A percentile compares a stretch with the other conserved stretches of the same genome.
Evolutionary conservation across 129 eudicot species (phyloP).

Genomic region (Mikania micrantha): DNA sequence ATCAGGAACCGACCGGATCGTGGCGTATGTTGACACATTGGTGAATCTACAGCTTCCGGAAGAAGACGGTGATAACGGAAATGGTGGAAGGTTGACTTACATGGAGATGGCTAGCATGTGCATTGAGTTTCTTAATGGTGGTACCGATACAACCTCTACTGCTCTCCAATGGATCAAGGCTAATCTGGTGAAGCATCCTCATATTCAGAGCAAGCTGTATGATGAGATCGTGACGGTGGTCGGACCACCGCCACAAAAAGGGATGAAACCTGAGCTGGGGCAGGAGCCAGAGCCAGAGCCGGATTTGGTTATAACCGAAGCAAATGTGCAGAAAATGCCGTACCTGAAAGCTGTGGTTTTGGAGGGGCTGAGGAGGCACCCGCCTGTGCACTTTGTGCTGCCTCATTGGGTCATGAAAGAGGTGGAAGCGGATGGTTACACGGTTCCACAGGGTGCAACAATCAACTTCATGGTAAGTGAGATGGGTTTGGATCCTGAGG

Average conservation of each 20-base stretch:
- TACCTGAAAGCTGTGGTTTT: constrained; percentile 26
- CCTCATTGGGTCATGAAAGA: constrained; percentile 39
- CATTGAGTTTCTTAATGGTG: constrained; percentile 45
- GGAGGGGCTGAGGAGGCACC: constrained; percentile 26
- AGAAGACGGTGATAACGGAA: not conserved
- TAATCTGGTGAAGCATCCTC: constrained; percentile 17
- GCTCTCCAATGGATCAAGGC: constrained; percentile 29
- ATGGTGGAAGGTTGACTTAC: constrained; percentile 26
- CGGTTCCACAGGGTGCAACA: constrained; percentile 30
- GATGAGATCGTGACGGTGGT: constrained; percentile 38
- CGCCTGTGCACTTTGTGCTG: constrained; percentile 41
- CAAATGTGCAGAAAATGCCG: constrained; percentile 6
- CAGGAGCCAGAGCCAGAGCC: constrained; percentile 8
- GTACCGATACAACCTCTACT: constrained; percentile 20
- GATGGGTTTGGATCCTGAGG: constrained; percentile 27
- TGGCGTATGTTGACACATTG: constrained; percentile 21
- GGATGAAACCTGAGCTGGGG: too few species aligned
- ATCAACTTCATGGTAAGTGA: constrained; percentile 20
- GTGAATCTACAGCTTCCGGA: constrained; percentile 18
- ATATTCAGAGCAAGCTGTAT: constrained; percentile 43
- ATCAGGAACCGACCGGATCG: not conserved
- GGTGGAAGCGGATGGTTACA: constrained; percentile 36
- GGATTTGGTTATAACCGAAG: constrained; percentile 19
- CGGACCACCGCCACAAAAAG: constrained; percentile 30
- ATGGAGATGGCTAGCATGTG: constrained; percentile 45